Evolutionary conservation across 106 monocot genomes (phyloP), one percentile per base, ranked within the genome.

Genomic region (Dioscorea zingiberensis): DNA sequence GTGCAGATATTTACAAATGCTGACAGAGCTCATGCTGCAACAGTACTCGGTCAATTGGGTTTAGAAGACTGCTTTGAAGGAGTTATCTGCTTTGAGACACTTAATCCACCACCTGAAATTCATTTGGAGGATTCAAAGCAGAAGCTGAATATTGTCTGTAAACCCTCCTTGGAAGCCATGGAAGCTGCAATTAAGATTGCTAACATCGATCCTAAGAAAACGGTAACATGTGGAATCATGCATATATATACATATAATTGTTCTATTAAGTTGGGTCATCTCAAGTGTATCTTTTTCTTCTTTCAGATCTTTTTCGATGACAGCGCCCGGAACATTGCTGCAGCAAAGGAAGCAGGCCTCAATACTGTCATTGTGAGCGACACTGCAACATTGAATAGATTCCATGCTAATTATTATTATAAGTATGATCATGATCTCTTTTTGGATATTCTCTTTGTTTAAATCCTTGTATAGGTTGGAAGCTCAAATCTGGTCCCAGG

Each of bases 61-160:
- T 66, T 94, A 27, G 94, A 94, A 69, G 94, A 86, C 54, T 94
- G 94, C 73, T 94, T 94, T 64, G 89, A 94, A 59, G 89, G 86
- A 17, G 69, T 89, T 21, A 90, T 94, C 54, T 89, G 89, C 75
- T 94, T 94, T 65, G 94, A 94, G 74, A 86, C 94, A 14, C 81
- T 94, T 12, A 94, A 94, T 65, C 71, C 76, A 47, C 48, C 82
- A 10, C 13, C 10, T 22, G 44, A n/a, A 23, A 24, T 18, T 21
- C 21, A 58, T 15, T 58, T 44, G 15, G 48, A 13, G 6, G 23
- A 16, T 23, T 47, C 19, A 21, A 64, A 32, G 3, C 16, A 21
- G 19, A 47, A 13, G 2, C 55, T 2, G 70, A 67, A 55, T 4
- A 76, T 94, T 65, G 32, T 94, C 0, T 94, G 94, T 64, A 94